These are phyloP conservation scores for Hypocrella siamensis DNA, from an alignment of 2,329 filamentous ascomycete genomes.

Conservation along the genomic window DNA sequence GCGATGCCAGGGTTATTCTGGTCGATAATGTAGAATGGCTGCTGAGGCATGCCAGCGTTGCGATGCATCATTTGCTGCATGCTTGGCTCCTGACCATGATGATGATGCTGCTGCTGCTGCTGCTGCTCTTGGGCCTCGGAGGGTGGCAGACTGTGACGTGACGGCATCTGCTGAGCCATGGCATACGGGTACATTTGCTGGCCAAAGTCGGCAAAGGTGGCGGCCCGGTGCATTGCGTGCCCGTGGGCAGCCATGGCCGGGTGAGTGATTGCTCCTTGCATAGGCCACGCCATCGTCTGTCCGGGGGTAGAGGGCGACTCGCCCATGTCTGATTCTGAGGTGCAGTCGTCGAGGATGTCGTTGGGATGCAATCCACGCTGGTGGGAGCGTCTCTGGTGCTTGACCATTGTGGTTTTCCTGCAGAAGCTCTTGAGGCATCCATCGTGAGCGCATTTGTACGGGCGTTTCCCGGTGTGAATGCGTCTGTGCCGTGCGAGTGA, in stretches of 20 bases:
- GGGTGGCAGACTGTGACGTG: slow-evolving; percentile 30
- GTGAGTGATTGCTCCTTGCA: slow-evolving; percentile 23
- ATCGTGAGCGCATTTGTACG: slow-evolving; percentile 45
- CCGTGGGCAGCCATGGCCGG: slow-evolving; percentile 18
- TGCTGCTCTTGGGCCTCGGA: slow-evolving; percentile 28
- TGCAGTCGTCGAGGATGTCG: slow-evolving; percentile 36
- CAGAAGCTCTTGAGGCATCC: slow-evolving; percentile 55
- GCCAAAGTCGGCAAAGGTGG: slow-evolving; percentile 38
- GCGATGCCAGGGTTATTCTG: slow-evolving; percentile 46
- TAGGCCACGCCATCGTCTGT: slow-evolving; percentile 36
- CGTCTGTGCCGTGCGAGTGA: slow-evolving; percentile 49
- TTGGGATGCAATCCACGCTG: slow-evolving; percentile 41
- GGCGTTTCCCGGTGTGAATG: slow-evolving; percentile 52
- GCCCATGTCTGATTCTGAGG: slow-evolving; percentile 40
- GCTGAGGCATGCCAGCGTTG: slow-evolving; percentile 28
- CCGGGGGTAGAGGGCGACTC: slow-evolving; percentile 44
- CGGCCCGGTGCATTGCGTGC: slow-evolving; percentile 31
- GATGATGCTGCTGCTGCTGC: too few species aligned
- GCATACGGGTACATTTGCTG: slow-evolving; percentile 31
- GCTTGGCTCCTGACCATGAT: slow-evolving; percentile 25
- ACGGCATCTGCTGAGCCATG: slow-evolving; percentile 22
- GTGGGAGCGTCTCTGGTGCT: slow-evolving; percentile 47
- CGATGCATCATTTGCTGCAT: slow-evolving; percentile 34
- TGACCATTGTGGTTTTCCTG: slow-evolving; percentile 57
- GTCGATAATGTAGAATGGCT: slow-evolving; percentile 42